Evolutionary conservation across 192 early-diverging fungal species (phyloP), one percentile per base, ranked within the genome.

Genomic region (Backusella sp.): DNA sequence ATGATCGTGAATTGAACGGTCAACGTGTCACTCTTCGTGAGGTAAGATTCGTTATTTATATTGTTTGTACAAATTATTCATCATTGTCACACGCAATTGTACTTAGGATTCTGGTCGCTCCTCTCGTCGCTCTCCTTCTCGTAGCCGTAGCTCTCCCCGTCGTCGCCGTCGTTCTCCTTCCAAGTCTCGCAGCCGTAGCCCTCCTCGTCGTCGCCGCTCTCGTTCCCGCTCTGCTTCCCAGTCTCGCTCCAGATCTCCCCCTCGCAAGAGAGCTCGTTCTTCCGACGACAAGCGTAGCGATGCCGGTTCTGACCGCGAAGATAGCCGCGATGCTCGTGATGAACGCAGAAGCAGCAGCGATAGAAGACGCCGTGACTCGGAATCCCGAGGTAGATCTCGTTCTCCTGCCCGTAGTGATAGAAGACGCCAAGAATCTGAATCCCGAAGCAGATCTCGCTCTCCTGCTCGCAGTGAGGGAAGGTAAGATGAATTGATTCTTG

Each of bases 1-100:
- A 97, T 66, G 92, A 91, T 77, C 85, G 86, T 70, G 90, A 91
- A 32, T 80, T 94, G 81, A 87, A 89, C 62, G 93, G 93, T 8
- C 90, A 89, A 76, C 81, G 86, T 39, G 84, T 94, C 28, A 80
- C 85, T 74, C 86, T 94, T 66, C 91, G 90, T 73, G 90, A 91
- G 86, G 90, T 89, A 85, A 46, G 3, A 62, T 46, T 32, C 32
- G 32, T 32, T 32, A 62, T 62, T 28, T 62, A 28, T 62, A 21
- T 28, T 28, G 3, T 62, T 62, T 53, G 14, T 9, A 68, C 1
- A 32, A 32, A 32, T 32, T 32, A 32, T 32, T 32, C 32, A 32
- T 32, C 32, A 32, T 32, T 32, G 30, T 32, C 30, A 32, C 30
- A 32, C 30, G 32, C 32, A 32, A 2, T 32, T 53, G 14, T 9